phyloP scores from a whole-genome alignment of 2,329 filamentous ascomycete genomes.

The Botrytis cinerea region DNA sequence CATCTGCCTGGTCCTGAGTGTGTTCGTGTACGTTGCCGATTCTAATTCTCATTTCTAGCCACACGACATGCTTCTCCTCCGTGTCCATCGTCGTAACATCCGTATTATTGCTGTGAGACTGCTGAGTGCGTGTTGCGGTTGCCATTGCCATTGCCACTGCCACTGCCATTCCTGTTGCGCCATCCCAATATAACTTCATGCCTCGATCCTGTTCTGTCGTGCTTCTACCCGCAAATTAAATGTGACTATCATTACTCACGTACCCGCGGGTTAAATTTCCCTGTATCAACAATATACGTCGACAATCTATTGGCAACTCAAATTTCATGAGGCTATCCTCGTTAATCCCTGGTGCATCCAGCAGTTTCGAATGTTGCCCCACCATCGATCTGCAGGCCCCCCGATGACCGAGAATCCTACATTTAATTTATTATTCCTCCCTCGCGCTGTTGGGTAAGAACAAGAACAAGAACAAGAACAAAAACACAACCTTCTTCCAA shows the following conservation, averaged over 20 bases:
- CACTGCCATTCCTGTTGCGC: too few relatives aligned
- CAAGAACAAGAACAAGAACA: neutral
- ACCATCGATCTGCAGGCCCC: constrained; percentile 6
- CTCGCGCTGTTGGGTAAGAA: neutral
- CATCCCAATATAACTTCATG: neutral
- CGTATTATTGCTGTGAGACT: neutral
- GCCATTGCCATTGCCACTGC: too few relatives aligned
- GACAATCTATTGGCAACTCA: neutral
- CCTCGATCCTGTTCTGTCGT: neutral
- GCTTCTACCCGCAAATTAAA: neutral
- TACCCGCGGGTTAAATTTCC: neutral
- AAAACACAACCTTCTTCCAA: neutral
- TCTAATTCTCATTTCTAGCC: neutral
- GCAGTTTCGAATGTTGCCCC: constrained; percentile 10
- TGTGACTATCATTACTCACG: neutral
- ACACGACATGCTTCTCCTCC: neutral
- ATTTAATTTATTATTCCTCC: constrained; percentile 4
- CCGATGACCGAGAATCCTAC: neutral
- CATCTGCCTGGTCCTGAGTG: neutral
- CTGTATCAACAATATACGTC: neutral
- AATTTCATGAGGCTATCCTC: constrained; percentile 3
- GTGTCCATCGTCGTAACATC: neutral
- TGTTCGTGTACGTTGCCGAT: too few relatives aligned
- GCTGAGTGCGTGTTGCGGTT: neutral
- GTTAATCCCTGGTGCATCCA: neutral